These are phyloP conservation scores for Aspergillus phoenicis DNA, from an alignment of 2,329 filamentous ascomycete species.

Conservation along the genomic window DNA sequence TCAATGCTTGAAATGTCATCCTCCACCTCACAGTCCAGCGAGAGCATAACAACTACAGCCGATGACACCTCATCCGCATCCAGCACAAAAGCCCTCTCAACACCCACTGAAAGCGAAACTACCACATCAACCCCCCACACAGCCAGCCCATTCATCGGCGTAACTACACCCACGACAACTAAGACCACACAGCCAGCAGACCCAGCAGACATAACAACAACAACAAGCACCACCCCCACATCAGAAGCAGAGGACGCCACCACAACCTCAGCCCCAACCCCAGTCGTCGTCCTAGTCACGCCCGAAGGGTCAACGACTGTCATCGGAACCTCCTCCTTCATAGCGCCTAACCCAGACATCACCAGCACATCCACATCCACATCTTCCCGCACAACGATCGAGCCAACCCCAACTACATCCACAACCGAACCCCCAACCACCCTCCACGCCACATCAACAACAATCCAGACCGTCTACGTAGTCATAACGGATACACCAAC, in stretches of 20 bases:
- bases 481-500: constrained; percentile 2
- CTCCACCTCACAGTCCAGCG: background rate
- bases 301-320: constrained; percentile 2
- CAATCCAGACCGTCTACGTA: constrained; percentile 1
- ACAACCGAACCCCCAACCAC: background rate
- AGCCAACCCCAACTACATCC: background rate
- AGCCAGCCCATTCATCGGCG: background rate
- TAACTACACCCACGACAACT: background rate
- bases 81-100: background rate
- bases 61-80: background rate
- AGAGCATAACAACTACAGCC: background rate
- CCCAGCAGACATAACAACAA: background rate
- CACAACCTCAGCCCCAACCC: background rate
- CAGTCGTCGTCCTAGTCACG: constrained; percentile 12
- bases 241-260: background rate
- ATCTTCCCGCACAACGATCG: background rate
- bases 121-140: background rate
- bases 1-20: background rate
- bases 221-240: background rate
- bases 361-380: background rate
- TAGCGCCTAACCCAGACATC: background rate
- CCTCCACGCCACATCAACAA: constrained; percentile 7
- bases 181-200: background rate
- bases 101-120: background rate
- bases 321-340: background rate